These are phyloP conservation scores for Elongisporangium anandrum DNA, from an alignment of 352 stramenopile species.

Conservation along the genomic window DNA sequence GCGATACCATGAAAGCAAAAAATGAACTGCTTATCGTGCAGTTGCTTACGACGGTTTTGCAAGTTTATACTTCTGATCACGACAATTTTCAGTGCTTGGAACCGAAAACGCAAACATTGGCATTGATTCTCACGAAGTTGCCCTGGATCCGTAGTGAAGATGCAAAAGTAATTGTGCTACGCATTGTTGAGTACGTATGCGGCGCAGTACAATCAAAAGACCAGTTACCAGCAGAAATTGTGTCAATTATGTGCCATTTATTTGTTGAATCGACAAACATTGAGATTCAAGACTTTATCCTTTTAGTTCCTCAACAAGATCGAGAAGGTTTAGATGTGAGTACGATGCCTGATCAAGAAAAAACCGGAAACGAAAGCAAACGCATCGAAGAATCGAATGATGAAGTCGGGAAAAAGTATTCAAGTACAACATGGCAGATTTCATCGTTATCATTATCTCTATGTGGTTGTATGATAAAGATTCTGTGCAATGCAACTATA, in stretches of 20 bases:
- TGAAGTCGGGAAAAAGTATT: constrained; percentile 4
- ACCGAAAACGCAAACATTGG: constrained; percentile 60
- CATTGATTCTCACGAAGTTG: constrained; percentile 63
- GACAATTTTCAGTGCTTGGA: constrained; percentile 72
- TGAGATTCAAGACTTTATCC: constrained; percentile 17
- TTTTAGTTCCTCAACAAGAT: not conserved
- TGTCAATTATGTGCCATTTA: constrained; percentile 59
- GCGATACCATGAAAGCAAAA: constrained; percentile 6
- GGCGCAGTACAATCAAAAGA: constrained; percentile 40
- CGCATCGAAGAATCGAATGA: not conserved
- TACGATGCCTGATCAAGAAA: not conserved
- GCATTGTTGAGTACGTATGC: constrained; percentile 77
- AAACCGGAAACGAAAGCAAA: not conserved
- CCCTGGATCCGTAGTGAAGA: constrained; percentile 49
- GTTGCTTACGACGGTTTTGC: constrained; percentile 55
- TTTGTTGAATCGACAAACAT: constrained; percentile 42
- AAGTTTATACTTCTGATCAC: constrained; percentile 71
- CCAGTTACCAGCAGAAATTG: constrained; percentile 44
- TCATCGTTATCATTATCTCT: constrained; percentile 32
- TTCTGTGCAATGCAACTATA: constrained; percentile 36
- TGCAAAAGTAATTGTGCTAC: constrained; percentile 61
- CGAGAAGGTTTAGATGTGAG: not conserved
- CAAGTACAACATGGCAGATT: not conserved
- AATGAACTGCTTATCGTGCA: constrained; percentile 54
- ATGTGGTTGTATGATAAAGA: constrained; percentile 59